These are phyloP conservation scores for Globisporangium splendens DNA, from an alignment of 352 stramenopile species.

Conservation along the genomic window DNA sequence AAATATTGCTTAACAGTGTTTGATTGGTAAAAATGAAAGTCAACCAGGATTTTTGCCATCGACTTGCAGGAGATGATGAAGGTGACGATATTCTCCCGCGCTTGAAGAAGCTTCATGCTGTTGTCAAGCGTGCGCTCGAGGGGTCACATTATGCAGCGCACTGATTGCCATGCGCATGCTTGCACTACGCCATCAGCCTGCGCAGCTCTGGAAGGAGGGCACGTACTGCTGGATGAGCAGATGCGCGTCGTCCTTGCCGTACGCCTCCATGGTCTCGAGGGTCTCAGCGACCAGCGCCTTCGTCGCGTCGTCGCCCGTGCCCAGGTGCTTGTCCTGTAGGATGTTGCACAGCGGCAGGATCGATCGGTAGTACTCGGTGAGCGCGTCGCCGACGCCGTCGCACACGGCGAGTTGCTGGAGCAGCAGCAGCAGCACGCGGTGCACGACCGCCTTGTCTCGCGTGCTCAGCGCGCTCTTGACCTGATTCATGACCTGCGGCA, in stretches of 20 bases:
- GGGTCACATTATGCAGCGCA: background rate
- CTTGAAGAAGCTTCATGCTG: too few species aligned
- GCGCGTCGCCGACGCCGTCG: constrained; percentile 53
- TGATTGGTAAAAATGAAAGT: too few species aligned
- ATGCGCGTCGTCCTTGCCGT: constrained; percentile 63
- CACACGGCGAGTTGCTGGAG: constrained; percentile 75
- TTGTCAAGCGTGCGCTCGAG: background rate
- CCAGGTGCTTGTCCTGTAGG: constrained; percentile 71
- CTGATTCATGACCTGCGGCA: constrained; percentile 56
- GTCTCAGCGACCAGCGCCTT: constrained; percentile 55
- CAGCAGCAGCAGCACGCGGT: constrained; percentile 63
- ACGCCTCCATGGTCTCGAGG: constrained; percentile 73
- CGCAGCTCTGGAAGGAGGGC: constrained; percentile 56
- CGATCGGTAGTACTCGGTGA: constrained; percentile 67
- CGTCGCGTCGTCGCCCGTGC: constrained; percentile 58
- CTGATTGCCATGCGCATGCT: too few species aligned
- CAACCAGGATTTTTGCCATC: too few species aligned
- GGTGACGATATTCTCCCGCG: too few species aligned
- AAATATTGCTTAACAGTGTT: too few species aligned
- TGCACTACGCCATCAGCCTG: background rate
- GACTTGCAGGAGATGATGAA: too few species aligned
- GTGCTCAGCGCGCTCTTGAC: constrained; percentile 63
- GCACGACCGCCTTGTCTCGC: constrained; percentile 57
- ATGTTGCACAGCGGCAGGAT: constrained; percentile 83
- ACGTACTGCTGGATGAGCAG: constrained; percentile 78